Percentiles rank a stretch among this genome's conserved stretches.
phyloP scores from a whole-genome alignment of 1,284 basidiomycete species.

The Ustilago bromivora region DNA sequence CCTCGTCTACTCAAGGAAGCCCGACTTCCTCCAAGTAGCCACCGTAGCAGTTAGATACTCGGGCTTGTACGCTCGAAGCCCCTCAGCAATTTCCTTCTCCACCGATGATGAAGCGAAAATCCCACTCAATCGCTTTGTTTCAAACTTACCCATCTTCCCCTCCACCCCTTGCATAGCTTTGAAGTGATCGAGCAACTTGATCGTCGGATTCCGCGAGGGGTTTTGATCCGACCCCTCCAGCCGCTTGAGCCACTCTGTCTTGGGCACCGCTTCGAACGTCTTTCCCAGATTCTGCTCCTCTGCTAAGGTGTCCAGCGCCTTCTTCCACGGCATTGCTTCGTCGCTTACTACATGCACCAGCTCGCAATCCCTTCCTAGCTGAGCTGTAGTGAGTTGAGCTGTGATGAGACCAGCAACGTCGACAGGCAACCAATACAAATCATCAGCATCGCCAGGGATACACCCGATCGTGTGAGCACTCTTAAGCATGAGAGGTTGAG shows the following conservation, averaged over 20 bases:
- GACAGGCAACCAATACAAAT: constrained; percentile 75
- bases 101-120: constrained; percentile 13
- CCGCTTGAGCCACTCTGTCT: constrained; percentile 74
- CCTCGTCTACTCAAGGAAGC: constrained; percentile 18
- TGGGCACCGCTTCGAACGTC: constrained; percentile 80
- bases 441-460: constrained; percentile 73
- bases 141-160: constrained; percentile 23
- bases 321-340: constrained; percentile 69
- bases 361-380: constrained; percentile 5
- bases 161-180: constrained; percentile 66
- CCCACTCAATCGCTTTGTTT: constrained; percentile 14
- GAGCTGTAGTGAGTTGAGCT: constrained; percentile 72
- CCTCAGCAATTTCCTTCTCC: constrained; percentile 5
- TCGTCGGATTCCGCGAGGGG: constrained; percentile 73
- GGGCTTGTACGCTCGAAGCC: constrained; percentile 24
- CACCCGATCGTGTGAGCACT: constrained; percentile 72
- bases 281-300: constrained; percentile 74
- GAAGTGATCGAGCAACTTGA: constrained; percentile 73
- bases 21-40: constrained; percentile 32
- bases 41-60: constrained; percentile 27
- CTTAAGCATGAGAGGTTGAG: constrained; percentile 71
- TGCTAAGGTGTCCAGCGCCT: constrained; percentile 76
- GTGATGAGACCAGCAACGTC: constrained; percentile 74
- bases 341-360: constrained; percentile 44
- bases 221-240: constrained; percentile 72